Base-by-base conservation (phyloP, 2,329 filamentous ascomycete genomes). In the Aureobasidium sp. region DNA sequence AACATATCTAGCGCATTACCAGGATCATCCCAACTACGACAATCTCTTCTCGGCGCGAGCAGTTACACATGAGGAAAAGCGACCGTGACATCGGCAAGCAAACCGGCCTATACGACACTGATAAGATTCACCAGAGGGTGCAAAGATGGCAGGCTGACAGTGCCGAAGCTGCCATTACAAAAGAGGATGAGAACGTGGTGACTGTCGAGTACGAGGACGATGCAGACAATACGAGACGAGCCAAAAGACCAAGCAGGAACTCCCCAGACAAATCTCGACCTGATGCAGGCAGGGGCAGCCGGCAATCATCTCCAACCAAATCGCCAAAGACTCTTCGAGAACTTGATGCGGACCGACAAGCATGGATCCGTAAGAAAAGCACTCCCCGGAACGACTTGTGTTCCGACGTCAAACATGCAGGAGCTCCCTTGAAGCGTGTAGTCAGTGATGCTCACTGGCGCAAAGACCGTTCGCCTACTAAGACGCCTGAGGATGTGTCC, bases 371-470 rank as follows among this genome's bases (percentile, higher is more conserved):
- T 14, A 66, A 71, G 54, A 71, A 70, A 62, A 71, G 68, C 62
- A 72, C 70, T 60, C 66, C 69, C 6, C 66, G 68, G 29, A 75
- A 75, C 54, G 73, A 76, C 62, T 68, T 78, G 49, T 73, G 78
- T 54, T 71, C 74, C 14, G 78, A 80, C 9, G 73, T 73, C 64
- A 78, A 71, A 70, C 77, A 75, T 68, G 80, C 75, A 71, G 85
- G 79, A 54, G 84, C 90, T 49, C 93, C 93, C 17, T 91, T 90
- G 76, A 97, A 96, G 80, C 85, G 92, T 65, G 90, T 97, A 60
- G 85, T 97, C 64, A 97, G 92, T 72, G 93, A 97, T 76, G 88
- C 89, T 60, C 90, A 96, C 75, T 97, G 93, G 89, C 67, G 71
- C 29, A 70, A 69, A 59, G 72, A 74, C 61, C 67, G 68, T 17